A percentile compares a stretch with the other conserved stretches of the same genome.
These are phyloP conservation scores for Rhazya stricta DNA, from an alignment of 257 asterid species.

Conservation along the genomic window DNA sequence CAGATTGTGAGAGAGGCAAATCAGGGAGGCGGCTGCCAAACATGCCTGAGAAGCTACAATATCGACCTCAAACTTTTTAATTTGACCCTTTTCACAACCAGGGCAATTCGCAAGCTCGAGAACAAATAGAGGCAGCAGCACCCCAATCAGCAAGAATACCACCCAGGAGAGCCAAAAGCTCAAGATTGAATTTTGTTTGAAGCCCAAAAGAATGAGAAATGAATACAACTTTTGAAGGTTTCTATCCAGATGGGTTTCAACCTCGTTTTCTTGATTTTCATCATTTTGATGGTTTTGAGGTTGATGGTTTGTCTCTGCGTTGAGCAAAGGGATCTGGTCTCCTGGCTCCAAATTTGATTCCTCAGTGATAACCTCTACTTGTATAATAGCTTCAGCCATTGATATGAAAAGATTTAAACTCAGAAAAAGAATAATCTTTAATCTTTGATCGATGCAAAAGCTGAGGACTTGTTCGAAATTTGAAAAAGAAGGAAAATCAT, in stretches of 20 bases:
- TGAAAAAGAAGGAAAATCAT: not conserved
- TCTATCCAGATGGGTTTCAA: slow-evolving; percentile 45
- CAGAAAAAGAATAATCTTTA: not conserved
- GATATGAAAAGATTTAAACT: not conserved
- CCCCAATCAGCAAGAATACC: slow-evolving; percentile 47
- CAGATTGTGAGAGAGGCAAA: slow-evolving; percentile 68
- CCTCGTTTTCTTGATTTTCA: slow-evolving; percentile 30
- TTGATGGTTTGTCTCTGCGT: slow-evolving; percentile 27
- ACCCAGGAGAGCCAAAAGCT: slow-evolving; percentile 48
- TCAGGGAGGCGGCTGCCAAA: slow-evolving; percentile 62
- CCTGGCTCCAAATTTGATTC: slow-evolving; percentile 30
- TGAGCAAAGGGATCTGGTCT: slow-evolving; percentile 40
- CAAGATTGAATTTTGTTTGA: slow-evolving; percentile 47
- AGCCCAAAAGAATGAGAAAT: slow-evolving; percentile 49
- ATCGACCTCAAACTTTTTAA: slow-evolving; percentile 64
- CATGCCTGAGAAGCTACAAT: slow-evolving; percentile 66
- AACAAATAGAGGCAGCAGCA: slow-evolving; percentile 47
- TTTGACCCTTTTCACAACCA: slow-evolving; percentile 69
- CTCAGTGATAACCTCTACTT: slow-evolving; percentile 29
- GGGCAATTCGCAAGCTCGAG: slow-evolving; percentile 59
- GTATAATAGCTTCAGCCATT: slow-evolving; percentile 58
- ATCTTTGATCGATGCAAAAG: not conserved
- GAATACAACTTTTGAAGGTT: slow-evolving; percentile 46
- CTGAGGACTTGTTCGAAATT: not conserved
- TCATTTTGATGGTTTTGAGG: slow-evolving; percentile 16